phyloP scores from a whole-genome alignment of 495 filamentous ascomycete genomes.

The Trypethelium eluteriae region DNA sequence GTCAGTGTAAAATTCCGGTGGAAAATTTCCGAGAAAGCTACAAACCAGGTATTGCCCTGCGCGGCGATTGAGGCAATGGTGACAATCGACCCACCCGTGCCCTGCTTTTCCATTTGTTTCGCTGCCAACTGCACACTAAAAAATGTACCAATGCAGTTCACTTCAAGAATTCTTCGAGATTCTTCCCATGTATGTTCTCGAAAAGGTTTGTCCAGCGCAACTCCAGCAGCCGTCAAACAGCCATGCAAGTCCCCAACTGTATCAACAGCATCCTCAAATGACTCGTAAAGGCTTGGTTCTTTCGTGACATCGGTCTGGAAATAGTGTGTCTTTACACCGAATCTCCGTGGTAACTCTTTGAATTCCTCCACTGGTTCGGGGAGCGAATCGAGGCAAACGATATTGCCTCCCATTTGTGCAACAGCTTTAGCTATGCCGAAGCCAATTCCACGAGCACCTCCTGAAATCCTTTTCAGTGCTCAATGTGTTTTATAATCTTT shows the following conservation, averaged over 20 bases:
- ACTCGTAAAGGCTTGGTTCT: neutral
- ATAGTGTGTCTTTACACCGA: slow-evolving; percentile 2
- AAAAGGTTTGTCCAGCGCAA: neutral
- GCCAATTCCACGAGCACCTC: slow-evolving; percentile 10
- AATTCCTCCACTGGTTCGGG: slow-evolving; percentile 13
- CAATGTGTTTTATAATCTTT: neutral
- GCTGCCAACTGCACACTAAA: neutral
- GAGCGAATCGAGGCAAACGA: slow-evolving; percentile 1
- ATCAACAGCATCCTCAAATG: slow-evolving; percentile 11
- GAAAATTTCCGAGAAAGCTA: neutral
- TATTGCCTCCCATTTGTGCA: slow-evolving; percentile 9
- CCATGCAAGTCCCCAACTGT: slow-evolving; percentile 7
- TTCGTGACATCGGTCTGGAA: slow-evolving; percentile 10
- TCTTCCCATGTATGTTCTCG: slow-evolving; percentile 3
- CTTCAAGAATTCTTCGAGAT: neutral
- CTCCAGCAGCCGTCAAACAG: neutral
- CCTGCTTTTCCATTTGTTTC: neutral
- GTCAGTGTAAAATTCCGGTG: neutral
- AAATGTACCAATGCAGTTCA: neutral
- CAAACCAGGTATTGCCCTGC: slow-evolving; percentile 12
- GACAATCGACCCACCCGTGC: slow-evolving; percentile 20
- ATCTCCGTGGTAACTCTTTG: neutral
- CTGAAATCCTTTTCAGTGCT: neutral
- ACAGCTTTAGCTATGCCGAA: slow-evolving; percentile 11
- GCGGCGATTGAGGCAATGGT: slow-evolving; percentile 22